Percentiles rank a stretch among this genome's conserved stretches.
phyloP scores from a whole-genome alignment of 177 flowering plant species.

The Vitis hybrid region DNA sequence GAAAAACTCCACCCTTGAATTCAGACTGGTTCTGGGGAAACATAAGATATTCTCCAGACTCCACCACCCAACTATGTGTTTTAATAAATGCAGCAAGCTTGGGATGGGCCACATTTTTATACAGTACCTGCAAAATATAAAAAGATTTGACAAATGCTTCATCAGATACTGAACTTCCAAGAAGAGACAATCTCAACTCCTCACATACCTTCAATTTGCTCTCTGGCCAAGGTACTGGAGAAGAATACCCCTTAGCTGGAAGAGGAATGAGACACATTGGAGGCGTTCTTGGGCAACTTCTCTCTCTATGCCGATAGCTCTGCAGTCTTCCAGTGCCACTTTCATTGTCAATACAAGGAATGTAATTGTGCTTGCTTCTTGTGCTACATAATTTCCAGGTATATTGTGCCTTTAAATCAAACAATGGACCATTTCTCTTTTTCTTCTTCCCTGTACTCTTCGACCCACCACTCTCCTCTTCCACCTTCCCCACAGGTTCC shows the following conservation, averaged over 20 bases:
- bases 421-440: constrained; percentile 64
- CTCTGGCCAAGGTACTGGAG: constrained; percentile 81
- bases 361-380: constrained; percentile 82
- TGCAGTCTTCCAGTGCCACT: constrained; percentile 44
- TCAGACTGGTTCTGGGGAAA: constrained; percentile 75
- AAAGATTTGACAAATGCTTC: background rate
- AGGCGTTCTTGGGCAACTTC: constrained; percentile 78
- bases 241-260: constrained; percentile 66
- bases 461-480: constrained; percentile 35
- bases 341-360: constrained; percentile 89
- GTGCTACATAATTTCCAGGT: constrained; percentile 77
- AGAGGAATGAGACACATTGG: constrained; percentile 88
- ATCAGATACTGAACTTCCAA: no score
- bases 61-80: constrained; percentile 59
- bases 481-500: constrained; percentile 35
- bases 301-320: constrained; percentile 75
- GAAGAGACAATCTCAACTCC: background rate
- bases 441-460: constrained; percentile 35
- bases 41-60: constrained; percentile 68
- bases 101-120: constrained; percentile 88
- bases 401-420: constrained; percentile 66
- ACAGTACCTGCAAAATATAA: constrained; percentile 52
- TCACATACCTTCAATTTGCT: constrained; percentile 70
- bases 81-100: constrained; percentile 73
- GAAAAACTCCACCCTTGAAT: constrained; percentile 67